A percentile compares a stretch with the other conserved stretches of the same genome.
These are phyloP conservation scores for Trichoderma guizhouense DNA, from an alignment of 2,329 filamentous ascomycete species.

Conservation along the genomic window DNA sequence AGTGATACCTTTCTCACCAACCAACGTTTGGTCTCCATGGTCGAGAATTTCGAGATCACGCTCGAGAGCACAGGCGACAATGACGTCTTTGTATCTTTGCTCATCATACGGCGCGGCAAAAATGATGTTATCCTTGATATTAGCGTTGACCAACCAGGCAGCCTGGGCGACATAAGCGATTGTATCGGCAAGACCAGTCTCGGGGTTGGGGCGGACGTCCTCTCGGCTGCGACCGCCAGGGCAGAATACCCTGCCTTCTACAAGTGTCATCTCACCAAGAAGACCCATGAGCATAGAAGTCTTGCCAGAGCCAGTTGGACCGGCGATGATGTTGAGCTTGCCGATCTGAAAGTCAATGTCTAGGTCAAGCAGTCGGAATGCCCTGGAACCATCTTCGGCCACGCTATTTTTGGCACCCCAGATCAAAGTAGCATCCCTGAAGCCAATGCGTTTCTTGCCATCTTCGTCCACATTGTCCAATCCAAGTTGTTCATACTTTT, in stretches of 20 bases:
- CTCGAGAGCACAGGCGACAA: slow-evolving; percentile 86
- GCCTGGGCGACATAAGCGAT: slow-evolving; percentile 96
- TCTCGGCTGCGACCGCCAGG: slow-evolving; percentile 84
- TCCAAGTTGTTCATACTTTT: slow-evolving; percentile 85
- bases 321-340: slow-evolving; percentile 87
- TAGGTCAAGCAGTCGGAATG: slow-evolving; percentile 80
- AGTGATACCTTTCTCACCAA: slow-evolving; percentile 96
- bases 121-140: slow-evolving; percentile 92
- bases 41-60: slow-evolving; percentile 91
- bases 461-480: slow-evolving; percentile 65
- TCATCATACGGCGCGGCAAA: slow-evolving; percentile 81
- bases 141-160: slow-evolving; percentile 94
- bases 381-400: slow-evolving; percentile 63
- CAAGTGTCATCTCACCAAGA: slow-evolving; percentile 88
- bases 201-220: slow-evolving; percentile 75
- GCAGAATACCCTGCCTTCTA: slow-evolving; percentile 77
- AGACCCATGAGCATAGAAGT: slow-evolving; percentile 94
- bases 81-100: slow-evolving; percentile 79
- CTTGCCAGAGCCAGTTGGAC: slow-evolving; percentile 92
- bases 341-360: slow-evolving; percentile 80
- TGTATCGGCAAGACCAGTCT: slow-evolving; percentile 83
- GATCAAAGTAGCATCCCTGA: slow-evolving; percentile 79
- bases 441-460: slow-evolving; percentile 74
- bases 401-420: slow-evolving; percentile 74
- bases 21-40: slow-evolving; percentile 85